Evolutionary conservation across 495 filamentous ascomycete species (phyloP).

Genomic region (Annulohypoxylon nitens): DNA sequence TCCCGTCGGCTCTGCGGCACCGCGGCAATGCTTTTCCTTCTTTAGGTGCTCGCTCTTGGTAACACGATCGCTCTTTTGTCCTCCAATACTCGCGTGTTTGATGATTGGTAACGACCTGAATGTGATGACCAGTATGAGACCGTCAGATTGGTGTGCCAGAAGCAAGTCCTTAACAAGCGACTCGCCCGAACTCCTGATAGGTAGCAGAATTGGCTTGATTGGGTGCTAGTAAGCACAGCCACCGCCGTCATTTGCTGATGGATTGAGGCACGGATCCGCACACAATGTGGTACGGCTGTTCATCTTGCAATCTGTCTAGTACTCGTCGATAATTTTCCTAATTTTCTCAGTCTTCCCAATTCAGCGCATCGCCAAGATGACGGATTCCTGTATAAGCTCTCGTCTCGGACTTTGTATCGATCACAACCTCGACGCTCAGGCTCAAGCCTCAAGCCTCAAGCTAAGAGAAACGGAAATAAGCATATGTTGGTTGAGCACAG

Average conservation of each 20-base stretch:
- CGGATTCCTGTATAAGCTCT: constrained; percentile 16
- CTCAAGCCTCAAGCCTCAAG: neutral
- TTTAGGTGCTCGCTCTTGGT: neutral
- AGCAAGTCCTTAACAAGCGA: constrained; percentile 25
- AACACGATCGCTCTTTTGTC: constrained; percentile 17
- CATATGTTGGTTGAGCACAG: neutral
- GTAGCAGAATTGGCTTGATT: constrained; percentile 28
- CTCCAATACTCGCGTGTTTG: constrained; percentile 20
- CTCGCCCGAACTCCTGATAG: constrained; percentile 18
- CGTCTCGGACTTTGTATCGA: constrained; percentile 1
- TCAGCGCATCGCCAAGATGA: constrained; percentile 10
- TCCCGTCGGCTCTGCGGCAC: constrained; percentile 28
- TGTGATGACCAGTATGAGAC: constrained; percentile 18
- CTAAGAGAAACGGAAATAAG: constrained; percentile 7
- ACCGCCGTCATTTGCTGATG: constrained; percentile 15
- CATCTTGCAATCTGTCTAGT: constrained; percentile 16
- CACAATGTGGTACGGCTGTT: constrained; percentile 6
- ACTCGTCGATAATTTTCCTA: neutral
- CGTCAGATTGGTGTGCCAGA: constrained; percentile 17
- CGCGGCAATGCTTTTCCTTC: constrained; percentile 21
- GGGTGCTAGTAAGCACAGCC: constrained; percentile 31
- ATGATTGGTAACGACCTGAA: constrained; percentile 14
- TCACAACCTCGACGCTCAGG: constrained; percentile 6
- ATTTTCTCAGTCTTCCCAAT: neutral
- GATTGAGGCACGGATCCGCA: constrained; percentile 1